Base-by-base conservation (phyloP, 495 filamentous ascomycete species). In the Podospora didyma region DNA sequence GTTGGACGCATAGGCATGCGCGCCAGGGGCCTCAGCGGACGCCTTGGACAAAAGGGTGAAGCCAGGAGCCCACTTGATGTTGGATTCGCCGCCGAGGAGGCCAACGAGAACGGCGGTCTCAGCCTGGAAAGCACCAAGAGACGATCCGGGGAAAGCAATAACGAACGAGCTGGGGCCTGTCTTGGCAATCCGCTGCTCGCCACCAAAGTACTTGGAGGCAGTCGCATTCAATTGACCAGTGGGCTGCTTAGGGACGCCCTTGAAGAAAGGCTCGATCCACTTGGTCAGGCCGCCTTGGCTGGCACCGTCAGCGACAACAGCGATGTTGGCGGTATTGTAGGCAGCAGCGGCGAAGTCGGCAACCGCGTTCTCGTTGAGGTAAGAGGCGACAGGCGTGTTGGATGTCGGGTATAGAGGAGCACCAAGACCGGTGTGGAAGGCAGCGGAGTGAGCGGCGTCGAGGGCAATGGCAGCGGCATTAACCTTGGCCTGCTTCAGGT, bases 391-490 rank as follows among this genome's bases (percentile, higher is more conserved):
- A 16, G 89, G 86, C 19, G 81, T 83, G 46, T 82, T 78, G 51
- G 86, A 77, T 9, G 87, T 77, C 46, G 91, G 88, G 66, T 87
- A 82, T 57, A 90, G 74, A 51, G 86, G 80, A 45, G 80, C 76
- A 60, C 94, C 94, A 63, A 98, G 89, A 53, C 94, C 94, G 54
- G 79, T 85, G 82, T 99, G 94, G 83, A 97, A 99, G 60, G 94
- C 94, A 61, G 92, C 75, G 54, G 85, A 79, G 76, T 97, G 92
- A 31, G 86, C 94, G 57, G 88, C 86, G 74, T 96, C 88, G 62
- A 93, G 66, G 57, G 94, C 92, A 62, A 96, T 72, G 55, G 81
- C 82, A 62, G 82, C 76, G 48, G 90, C 79, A 73, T 83, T 83
- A 58, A 90, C 68, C 56, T 79, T 79, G 61, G 87, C 80, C 75